phyloP scores from a whole-genome alignment of 495 filamentous ascomycete species.

The Collariella sp. region DNA sequence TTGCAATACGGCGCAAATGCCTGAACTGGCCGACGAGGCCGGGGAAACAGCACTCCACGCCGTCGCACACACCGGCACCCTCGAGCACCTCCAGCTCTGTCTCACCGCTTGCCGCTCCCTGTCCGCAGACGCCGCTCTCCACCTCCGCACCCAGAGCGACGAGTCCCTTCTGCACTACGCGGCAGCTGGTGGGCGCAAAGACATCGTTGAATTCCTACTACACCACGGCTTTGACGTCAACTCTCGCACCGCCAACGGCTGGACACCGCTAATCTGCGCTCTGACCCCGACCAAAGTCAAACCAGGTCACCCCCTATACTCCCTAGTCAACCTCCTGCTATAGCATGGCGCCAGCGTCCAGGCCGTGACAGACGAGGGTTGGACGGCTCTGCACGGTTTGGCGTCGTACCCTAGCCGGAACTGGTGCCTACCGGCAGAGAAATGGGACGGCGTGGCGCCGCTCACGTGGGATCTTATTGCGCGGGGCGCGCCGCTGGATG shows the following conservation, averaged over 20 bases:
- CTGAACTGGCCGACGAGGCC: slow-evolving; percentile 2
- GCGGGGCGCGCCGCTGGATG: slow-evolving; percentile 2
- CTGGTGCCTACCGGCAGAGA: not conserved
- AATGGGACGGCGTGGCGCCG: not conserved
- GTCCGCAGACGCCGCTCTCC: not conserved
- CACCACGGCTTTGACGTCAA: slow-evolving; percentile 14
- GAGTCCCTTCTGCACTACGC: slow-evolving; percentile 21
- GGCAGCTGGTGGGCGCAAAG: slow-evolving; percentile 11
- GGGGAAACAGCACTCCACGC: slow-evolving; percentile 11
- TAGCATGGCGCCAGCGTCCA: slow-evolving; percentile 8
- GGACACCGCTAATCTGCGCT: slow-evolving; percentile 21
- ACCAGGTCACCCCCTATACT: not conserved
- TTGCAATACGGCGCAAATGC: slow-evolving; percentile 8
- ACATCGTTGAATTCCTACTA: slow-evolving; percentile 15
- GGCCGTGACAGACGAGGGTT: slow-evolving; percentile 15
- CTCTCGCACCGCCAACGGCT: slow-evolving; percentile 13
- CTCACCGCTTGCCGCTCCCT: not conserved
- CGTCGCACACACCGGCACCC: slow-evolving; percentile 1
- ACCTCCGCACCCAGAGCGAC: not conserved
- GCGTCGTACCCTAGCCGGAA: slow-evolving; percentile 1
- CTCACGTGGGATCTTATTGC: slow-evolving; percentile 4
- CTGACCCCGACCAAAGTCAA: slow-evolving; percentile 2
- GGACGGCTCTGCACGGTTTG: slow-evolving; percentile 16
- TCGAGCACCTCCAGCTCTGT: slow-evolving; percentile 10
- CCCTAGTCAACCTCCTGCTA: slow-evolving; percentile 7